Evolutionary conservation across 306 rosid genomes (phyloP).

Genomic region (Albizia julibrissin): DNA sequence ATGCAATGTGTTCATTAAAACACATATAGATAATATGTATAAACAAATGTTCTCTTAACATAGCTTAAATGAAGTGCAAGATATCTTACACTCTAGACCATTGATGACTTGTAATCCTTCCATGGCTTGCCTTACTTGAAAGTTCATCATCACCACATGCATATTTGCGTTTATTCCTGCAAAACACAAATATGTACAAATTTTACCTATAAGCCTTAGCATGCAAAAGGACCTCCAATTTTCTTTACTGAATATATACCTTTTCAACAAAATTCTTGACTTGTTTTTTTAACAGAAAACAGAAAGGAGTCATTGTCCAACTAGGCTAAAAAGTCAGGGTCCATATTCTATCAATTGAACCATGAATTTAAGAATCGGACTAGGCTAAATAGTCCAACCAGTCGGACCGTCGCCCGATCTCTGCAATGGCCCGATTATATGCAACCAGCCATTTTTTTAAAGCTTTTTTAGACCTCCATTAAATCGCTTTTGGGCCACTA

Average conservation of each 20-base stretch:
- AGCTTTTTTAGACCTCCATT: too few relatives aligned
- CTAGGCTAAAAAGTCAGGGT: constrained; percentile 84
- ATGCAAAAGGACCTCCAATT: constrained; percentile 30
- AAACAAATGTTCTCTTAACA: background rate
- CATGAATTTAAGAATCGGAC: too few relatives aligned
- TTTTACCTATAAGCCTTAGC: constrained; percentile 30
- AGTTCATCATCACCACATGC: too few relatives aligned
- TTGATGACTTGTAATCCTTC: too few relatives aligned
- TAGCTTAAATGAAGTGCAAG: constrained; percentile 70
- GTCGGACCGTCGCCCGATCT: too few relatives aligned
- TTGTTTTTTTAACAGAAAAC: constrained; percentile 72
- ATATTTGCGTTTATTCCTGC: too few relatives aligned
- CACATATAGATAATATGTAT: background rate
- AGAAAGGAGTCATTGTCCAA: constrained; percentile 71
- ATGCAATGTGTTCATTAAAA: background rate
- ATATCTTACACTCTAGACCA: too few relatives aligned
- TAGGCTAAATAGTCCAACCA: too few relatives aligned
- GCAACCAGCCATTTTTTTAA: too few relatives aligned
- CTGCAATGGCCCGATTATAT: too few relatives aligned
- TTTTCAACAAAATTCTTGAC: constrained; percentile 81
- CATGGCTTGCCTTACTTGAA: too few relatives aligned
- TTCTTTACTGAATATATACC: constrained; percentile 52
- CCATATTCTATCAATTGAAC: constrained; percentile 97
- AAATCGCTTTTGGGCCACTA: too few relatives aligned
- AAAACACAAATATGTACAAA: background rate